Evolutionary conservation across 768 basidiomycete species (phyloP), one percentile per base, ranked within the genome.

Genomic region (Suillus occidentalis): DNA sequence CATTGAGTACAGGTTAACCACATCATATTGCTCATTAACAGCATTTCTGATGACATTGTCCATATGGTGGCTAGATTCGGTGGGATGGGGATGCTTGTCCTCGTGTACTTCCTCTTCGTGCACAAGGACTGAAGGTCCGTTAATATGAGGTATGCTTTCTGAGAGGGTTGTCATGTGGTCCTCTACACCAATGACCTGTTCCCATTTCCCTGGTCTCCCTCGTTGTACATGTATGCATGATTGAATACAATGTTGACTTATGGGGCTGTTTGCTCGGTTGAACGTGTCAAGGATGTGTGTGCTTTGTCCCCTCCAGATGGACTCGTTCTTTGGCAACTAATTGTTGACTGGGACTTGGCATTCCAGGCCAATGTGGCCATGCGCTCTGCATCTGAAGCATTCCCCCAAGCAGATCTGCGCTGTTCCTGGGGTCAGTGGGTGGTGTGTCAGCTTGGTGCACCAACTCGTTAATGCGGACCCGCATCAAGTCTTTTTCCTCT

Each of bases 161-260:
- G 4, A 1, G 9, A 8, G 59, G 59, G 59, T 42, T 20, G 13
- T 40, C 31, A 0, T 1, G 59, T 60, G 59, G n/a, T 60, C 59
- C 39, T 60, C 59, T 28, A 60, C 59, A 60, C 40, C 4, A 14
- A 60, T 12, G 12, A 42, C 59, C 59, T 40, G 1, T 9, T n/a
- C 40, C 40, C 59, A 9, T 60, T 60, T 60, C 59, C 59, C 59
- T 60, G 59, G 4, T 40, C 39, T 16, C 37, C 59, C 8, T 7
- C 13, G 13, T 13, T 12, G 12, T 13, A 10, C 1, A 0, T 10
- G 10, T n/a, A 20, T 4, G 42, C 7, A 2, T 42, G 5, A 0
- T 47, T n/a, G 1, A 47, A 47, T 13, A 47, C 12, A 0, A 47
- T 22, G n/a, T 47, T 47, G 9, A 47, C 10, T 12, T 47, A n/a